A percentile compares a stretch with the other conserved stretches of the same genome.
Evolutionary conservation across 495 filamentous ascomycete species (phyloP).

Genomic region (Penicillium angulare): DNA sequence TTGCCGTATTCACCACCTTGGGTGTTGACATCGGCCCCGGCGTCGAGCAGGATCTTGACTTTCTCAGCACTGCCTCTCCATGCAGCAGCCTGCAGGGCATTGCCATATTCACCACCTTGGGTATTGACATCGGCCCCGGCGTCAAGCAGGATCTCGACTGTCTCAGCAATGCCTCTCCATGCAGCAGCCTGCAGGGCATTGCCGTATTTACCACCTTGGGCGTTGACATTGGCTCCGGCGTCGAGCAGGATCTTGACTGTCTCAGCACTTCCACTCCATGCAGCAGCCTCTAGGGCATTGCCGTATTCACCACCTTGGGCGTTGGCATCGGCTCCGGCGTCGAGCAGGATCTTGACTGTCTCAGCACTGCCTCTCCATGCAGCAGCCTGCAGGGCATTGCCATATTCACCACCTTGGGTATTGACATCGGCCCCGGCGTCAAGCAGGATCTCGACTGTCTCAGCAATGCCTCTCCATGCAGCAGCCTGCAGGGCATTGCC

Average conservation of each 20-base stretch:
- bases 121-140: no score
- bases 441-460: neutral
- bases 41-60: neutral
- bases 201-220: no score
- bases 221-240: no score
- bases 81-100: neutral
- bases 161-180: no score
- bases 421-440: neutral
- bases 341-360: neutral
- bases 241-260: no score
- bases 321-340: neutral
- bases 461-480: neutral
- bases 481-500: neutral
- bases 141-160: no score
- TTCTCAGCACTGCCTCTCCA: neutral
- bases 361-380: neutral
- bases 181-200: no score
- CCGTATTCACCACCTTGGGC: neutral
- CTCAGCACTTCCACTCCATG: no score
- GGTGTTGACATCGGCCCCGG: no score
- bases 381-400: neutral
- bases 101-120: no score
- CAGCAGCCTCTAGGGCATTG: conserved; percentile 4
- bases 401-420: neutral
- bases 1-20: no score